Evolutionary conservation across 148 eudicot species (phyloP), one percentile per base, ranked within the genome.

Genomic region (Heliamphora exappendiculata): DNA sequence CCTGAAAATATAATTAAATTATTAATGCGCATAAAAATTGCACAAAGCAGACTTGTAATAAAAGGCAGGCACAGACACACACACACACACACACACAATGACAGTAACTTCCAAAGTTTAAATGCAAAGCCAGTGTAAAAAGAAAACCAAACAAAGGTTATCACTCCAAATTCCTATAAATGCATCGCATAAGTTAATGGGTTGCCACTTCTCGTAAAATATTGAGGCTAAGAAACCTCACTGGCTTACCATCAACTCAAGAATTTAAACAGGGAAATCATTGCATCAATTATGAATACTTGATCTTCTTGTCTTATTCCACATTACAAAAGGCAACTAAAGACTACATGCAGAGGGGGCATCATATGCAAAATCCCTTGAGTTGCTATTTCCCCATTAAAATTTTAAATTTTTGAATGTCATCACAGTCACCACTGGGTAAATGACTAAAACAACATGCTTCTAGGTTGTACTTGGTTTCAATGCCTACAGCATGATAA

Each of bases 1-100:
- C 87, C 99, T 96, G 94, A 28, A 80, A 82, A 70, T 45, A 47
- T 28, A 29, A 57, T 53, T 36, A 24, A n/a, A 77, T 7, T 4
- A 26, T 58, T 36, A 70, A n/a, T 6, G 42, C 24, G 14, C 22
- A 60, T 33, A 20, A 49, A 26, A 5, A 57, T 22, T 76, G 39
- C 24, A 20, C 51, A 79, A 70, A n/a, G 7, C 28, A 0, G 37
- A 11, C 19, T 14, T 34, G 33, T 63, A 14, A 10, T 20, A 16
- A 47, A 13, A 49, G 4, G 45, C 55, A 58, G 3, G 47, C 10
- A 47, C 34, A 2, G 17, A 34, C 34, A 7, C 42, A 39, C 7
- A 7, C n/a, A 39, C 12, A 14, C 50, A 47, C 28, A 47, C 24
- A 42, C 7, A n/a, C 36, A 62, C 69, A 75, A 19, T 7, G 67